Conservation (phyloP, 176 grass and related monocot genomes). For the Cenchrus purpureus region DNA sequence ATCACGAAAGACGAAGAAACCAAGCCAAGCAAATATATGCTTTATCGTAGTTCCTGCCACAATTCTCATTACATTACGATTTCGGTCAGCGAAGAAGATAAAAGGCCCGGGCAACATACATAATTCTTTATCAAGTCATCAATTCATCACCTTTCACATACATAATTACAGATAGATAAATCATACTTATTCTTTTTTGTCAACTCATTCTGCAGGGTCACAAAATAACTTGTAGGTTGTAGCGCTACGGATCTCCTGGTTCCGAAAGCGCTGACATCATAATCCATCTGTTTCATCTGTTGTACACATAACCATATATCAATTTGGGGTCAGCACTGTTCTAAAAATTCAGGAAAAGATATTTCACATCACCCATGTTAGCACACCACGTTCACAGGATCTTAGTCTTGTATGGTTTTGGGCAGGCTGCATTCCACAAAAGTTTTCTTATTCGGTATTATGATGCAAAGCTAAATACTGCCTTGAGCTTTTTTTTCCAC, state of each 20-base stretch:
- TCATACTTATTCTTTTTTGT: neutral
- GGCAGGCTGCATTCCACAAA: no score
- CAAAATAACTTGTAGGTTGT: neutral
- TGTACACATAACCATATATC: neutral
- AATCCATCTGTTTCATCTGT: constrained; percentile 46
- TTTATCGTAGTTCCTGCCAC: no score
- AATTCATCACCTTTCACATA: constrained; percentile 21
- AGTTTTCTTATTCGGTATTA: neutral
- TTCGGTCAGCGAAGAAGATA: neutral
- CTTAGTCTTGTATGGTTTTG: neutral
- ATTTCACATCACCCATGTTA: neutral
- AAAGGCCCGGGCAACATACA: neutral
- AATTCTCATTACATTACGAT: constrained; percentile 17
- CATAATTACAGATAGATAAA: constrained; percentile 17
- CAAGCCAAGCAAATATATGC: neutral
- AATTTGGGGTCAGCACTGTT: neutral
- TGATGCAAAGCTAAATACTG: neutral
- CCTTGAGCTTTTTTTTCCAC: neutral
- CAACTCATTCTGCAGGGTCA: constrained; percentile 25
- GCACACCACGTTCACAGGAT: neutral
- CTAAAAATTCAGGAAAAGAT: neutral
- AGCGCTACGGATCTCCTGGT: constrained; percentile 16
- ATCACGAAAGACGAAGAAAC: neutral
- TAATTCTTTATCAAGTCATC: constrained; percentile 9
- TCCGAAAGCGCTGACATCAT: constrained; percentile 35